Evolutionary conservation across 192 early-diverging fungal genomes (phyloP), one percentile per base, ranked within the genome.

Genomic region (Pilobolus umbonatus): DNA sequence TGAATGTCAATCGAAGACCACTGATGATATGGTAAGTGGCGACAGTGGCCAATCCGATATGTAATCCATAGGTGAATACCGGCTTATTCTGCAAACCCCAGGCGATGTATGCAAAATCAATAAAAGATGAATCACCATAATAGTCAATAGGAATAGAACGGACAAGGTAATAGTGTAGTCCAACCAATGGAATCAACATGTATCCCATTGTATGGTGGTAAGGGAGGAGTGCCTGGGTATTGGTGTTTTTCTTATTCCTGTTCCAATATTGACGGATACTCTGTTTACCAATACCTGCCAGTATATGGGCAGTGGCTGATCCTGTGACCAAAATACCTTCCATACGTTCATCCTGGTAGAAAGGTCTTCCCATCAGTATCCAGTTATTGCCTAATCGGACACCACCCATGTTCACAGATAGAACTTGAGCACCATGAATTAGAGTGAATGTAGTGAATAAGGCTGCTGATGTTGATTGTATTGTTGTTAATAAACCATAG

Each of bases 291-390:
- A 57, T 5, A 14, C 68, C 68, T 0, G 62, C 55, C 14, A 49
- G 0, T 3, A 64, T 58, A 45, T 71, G 68, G 1, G 34, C 40
- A 4, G 44, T 29, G 3, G 42, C 48, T 15, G 48, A 29, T 2
- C 68, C 68, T 17, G 62, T 69, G 15, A 69, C 68, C 5, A 69
- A 17, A 7, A 65, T 15, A 17, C 45, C 39, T 17, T 71, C 68
- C n/a, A 71, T 9, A 32, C 61, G 62, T 12, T 42, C 47, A 43
- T 71, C 68, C 51, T 71, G 68, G 31, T 71, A 71, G 12, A 71
- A 35, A 21, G 68, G 68, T 39, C 68, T 38, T 1, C 38, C 59
- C 25, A 65, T 32, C 42, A 71, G 49, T 17, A 71, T 48, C 15
- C 22, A 49, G n/a, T 61, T 35, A 32, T 71, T 61, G 29, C 52